These are phyloP conservation scores for Pterulicium gracile DNA, from an alignment of 1,284 basidiomycete genomes.

Conservation along the genomic window DNA sequence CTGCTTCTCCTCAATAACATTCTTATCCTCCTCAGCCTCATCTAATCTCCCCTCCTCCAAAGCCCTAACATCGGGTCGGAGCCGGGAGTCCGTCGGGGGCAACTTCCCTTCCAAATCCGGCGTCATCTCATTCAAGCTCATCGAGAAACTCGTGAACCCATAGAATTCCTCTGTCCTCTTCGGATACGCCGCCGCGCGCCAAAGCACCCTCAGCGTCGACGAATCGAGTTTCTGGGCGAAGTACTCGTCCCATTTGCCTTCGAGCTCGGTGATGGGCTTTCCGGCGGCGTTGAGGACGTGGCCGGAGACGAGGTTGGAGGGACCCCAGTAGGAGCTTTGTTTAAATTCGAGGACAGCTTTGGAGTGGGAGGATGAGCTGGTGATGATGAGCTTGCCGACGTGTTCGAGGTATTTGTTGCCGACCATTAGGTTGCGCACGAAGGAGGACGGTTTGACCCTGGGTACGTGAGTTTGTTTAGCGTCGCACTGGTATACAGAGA, in stretches of 20 bases:
- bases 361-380: slow-evolving; percentile 42
- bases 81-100: slow-evolving; percentile 79
- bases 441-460: slow-evolving; percentile 80
- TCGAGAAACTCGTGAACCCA: slow-evolving; percentile 73
- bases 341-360: slow-evolving; percentile 75
- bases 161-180: slow-evolving; percentile 67
- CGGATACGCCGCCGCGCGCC: slow-evolving; percentile 67
- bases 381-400: slow-evolving; percentile 63
- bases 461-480: slow-evolving; percentile 3
- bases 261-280: slow-evolving; percentile 43
- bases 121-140: slow-evolving; percentile 77
- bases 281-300: slow-evolving; percentile 45
- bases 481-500: background rate
- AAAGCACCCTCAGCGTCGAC: slow-evolving; percentile 63
- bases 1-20: slow-evolving; percentile 63
- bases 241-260: slow-evolving; percentile 81
- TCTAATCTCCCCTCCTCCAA: slow-evolving; percentile 77
- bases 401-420: slow-evolving; percentile 87
- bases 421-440: slow-evolving; percentile 83
- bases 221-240: slow-evolving; percentile 55
- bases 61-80: slow-evolving; percentile 79
- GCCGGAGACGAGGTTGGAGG: slow-evolving; percentile 67
- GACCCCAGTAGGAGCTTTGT: slow-evolving; percentile 73
- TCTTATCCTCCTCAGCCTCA: slow-evolving; percentile 69
- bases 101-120: slow-evolving; percentile 56